Evolutionary conservation across 805 yeast genomes (phyloP), one percentile per base, ranked within the genome.

Genomic region (Kuraishia hungarica): DNA sequence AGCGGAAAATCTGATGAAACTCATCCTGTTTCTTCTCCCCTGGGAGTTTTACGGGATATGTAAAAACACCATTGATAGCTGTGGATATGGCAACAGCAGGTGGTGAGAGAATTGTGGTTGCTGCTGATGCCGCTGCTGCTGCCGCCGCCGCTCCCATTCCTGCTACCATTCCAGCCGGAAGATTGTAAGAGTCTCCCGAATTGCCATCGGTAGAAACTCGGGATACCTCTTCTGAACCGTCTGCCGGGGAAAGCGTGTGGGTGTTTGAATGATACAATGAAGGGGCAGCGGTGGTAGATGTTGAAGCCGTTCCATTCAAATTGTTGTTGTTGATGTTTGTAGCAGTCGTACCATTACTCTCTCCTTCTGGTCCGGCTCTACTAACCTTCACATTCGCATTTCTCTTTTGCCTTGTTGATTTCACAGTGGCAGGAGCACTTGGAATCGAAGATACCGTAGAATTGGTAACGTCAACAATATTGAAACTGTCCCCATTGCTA

Each of bases 1-100:
- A 77, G 49, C 80, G 77, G 66, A 86, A 86, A 17, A 78, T 62
- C 51, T 76, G 77, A 62, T 84, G 89, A 64, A 84, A 84, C 22
- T 83, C 84, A 21, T 73, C 72, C 60, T 84, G 84, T 56, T 81
- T 72, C 62, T 80, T 84, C 19, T 74, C 78, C 50, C 71, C 68
- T 1, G 84, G 79, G 5, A 43, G 28, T 17, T 22, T 47, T 15
- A 47, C 43, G 11, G 43, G 43, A 17, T 35, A 35, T 7, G 43
- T 7, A 13, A 17, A 10, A 15, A 6, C 11, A 17, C 43, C 43
- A 35, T 15, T 35, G n/a, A 35, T 17, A 35, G 43, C 43, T 3
- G 43, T 35, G n/a, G 43, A 6, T 10, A 35, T 3, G 2, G 26
- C 50, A 11, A 21, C 50, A 47, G 17, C 17, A 47, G 50, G 50